phyloP scores from a whole-genome alignment of 495 filamentous ascomycete species.

The Daldinia childiae region DNA sequence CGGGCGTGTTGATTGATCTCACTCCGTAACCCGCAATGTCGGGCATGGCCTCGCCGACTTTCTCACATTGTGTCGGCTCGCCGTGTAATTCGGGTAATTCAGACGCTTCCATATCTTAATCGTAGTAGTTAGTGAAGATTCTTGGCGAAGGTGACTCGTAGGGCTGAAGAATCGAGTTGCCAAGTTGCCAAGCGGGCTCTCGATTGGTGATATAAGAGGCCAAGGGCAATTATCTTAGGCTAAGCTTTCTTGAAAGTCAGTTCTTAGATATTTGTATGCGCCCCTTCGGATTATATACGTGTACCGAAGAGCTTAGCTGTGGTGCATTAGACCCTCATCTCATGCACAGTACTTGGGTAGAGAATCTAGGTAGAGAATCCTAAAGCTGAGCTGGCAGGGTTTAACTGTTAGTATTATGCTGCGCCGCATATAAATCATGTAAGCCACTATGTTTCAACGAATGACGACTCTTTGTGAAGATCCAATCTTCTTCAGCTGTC shows the following conservation, averaged over 20 bases:
- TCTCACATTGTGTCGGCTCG: constrained; percentile 43
- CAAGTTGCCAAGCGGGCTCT: constrained; percentile 30
- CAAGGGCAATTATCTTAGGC: constrained; percentile 15
- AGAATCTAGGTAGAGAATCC: no score
- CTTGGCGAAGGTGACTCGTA: constrained; percentile 11
- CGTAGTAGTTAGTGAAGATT: not conserved
- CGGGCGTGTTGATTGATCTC: constrained; percentile 26
- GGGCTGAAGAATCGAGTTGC: constrained; percentile 18
- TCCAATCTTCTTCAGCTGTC: constrained; percentile 18
- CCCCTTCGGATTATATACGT: not conserved
- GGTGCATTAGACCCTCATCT: not conserved
- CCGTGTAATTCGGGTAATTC: constrained; percentile 19
- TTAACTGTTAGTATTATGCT: constrained; percentile 2
- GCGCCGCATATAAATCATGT: constrained; percentile 12
- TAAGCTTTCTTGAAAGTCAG: constrained; percentile 6
- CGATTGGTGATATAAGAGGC: constrained; percentile 23
- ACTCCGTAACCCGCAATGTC: constrained; percentile 51
- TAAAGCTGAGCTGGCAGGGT: constrained; percentile 26
- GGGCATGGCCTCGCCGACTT: constrained; percentile 51
- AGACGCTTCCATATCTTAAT: constrained; percentile 20
- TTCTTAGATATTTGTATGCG: constrained; percentile 2
- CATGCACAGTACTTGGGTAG: constrained; percentile 1
- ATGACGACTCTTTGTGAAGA: constrained; percentile 1
- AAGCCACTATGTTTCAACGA: constrained; percentile 7
- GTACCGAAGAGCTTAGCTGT: not conserved